Evolutionary conservation across 169 alveolate species (phyloP).

Genomic region (Plasmodium coatneyi): DNA sequence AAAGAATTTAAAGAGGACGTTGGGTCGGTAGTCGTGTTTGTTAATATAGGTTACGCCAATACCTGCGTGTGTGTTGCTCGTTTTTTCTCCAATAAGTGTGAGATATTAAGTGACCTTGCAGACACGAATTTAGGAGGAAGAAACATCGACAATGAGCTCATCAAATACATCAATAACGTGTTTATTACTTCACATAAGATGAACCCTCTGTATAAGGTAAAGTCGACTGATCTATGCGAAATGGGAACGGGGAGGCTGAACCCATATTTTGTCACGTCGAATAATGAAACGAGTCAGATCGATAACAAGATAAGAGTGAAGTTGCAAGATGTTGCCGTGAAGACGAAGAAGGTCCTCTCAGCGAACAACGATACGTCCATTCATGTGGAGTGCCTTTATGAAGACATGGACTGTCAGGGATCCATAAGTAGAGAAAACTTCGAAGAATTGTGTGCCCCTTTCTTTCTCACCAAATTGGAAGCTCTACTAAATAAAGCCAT

Average conservation of each 20-base stretch:
- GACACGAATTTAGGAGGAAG: constrained; percentile 97
- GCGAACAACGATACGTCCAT: constrained; percentile 95
- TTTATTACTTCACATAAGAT: constrained; percentile 91
- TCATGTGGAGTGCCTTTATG: constrained; percentile 95
- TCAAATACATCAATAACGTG: constrained; percentile 90
- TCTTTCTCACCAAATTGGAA: constrained; percentile 83
- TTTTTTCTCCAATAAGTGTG: constrained; percentile 91
- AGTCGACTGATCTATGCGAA: constrained; percentile 12
- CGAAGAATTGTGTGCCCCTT: constrained; percentile 89
- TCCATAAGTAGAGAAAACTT: constrained; percentile 91
- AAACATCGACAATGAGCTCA: constrained; percentile 92
- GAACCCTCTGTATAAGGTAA: constrained; percentile 88
- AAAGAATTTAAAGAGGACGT: constrained; percentile 91
- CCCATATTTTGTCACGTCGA: neutral
- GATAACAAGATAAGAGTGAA: constrained; percentile 92
- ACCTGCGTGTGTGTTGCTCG: constrained; percentile 92
- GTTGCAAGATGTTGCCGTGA: constrained; percentile 95
- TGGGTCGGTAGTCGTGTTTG: constrained; percentile 94
- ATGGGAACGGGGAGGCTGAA: constrained; percentile 73
- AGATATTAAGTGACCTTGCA: constrained; percentile 92
- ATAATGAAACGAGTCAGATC: constrained; percentile 10
- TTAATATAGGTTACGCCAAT: constrained; percentile 95
- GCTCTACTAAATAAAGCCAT: constrained; percentile 79
- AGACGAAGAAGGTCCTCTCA: constrained; percentile 95
- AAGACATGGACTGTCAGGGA: constrained; percentile 93